Conservation (phyloP, 495 filamentous ascomycete genomes). For the Hyaloscypha hepaticicola region DNA sequence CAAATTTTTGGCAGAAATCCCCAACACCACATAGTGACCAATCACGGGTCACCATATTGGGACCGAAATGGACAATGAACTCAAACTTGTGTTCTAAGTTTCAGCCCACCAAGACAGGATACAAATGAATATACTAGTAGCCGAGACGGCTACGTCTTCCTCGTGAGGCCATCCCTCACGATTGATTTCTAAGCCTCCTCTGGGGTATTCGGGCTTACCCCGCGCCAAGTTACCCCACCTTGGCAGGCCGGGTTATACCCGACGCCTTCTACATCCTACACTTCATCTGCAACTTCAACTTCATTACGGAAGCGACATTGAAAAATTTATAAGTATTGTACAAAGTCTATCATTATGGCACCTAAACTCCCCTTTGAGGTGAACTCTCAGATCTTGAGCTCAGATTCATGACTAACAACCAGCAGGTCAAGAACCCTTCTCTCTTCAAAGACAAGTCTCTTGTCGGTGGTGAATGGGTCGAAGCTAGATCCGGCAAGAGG, state of each 20-base stretch:
- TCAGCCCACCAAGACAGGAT: no score
- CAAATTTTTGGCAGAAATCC: background rate
- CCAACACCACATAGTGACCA: no score
- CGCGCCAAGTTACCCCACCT: background rate
- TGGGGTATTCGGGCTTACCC: background rate
- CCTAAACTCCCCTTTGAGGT: slow-evolving; percentile 26
- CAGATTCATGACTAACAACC: slow-evolving; percentile 13
- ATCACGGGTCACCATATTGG: background rate
- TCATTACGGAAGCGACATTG: background rate
- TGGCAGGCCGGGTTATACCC: background rate
- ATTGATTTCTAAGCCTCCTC: background rate
- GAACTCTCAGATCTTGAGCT: background rate
- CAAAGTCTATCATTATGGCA: slow-evolving; percentile 1
- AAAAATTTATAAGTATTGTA: background rate
- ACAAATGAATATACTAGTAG: no score
- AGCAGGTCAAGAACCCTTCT: slow-evolving; percentile 55
- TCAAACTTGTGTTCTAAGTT: no score
- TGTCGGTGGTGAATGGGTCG: slow-evolving; percentile 61
- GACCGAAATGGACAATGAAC: no score
- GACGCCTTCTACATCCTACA: background rate
- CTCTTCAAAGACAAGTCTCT: slow-evolving; percentile 61
- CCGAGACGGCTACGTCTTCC: no score
- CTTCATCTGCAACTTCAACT: background rate
- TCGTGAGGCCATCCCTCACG: background rate
- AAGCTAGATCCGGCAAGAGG: slow-evolving; percentile 58